phyloP scores from a whole-genome alignment of 106 monocot species.

The Cymbidium sinense region DNA sequence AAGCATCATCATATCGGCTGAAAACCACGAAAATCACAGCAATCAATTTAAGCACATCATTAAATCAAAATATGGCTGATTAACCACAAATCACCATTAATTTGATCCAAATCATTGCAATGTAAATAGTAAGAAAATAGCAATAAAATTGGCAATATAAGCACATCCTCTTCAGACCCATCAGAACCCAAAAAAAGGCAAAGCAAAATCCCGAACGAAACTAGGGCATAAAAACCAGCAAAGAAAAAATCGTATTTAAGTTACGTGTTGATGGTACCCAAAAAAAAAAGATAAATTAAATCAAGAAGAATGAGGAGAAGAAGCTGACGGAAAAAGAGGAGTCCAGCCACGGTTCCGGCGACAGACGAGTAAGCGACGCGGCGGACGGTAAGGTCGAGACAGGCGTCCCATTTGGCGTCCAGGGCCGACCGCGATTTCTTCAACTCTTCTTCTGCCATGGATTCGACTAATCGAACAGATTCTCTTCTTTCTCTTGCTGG shows the following conservation, averaged over 20 bases:
- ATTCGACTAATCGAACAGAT: background rate
- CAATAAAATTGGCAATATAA: background rate
- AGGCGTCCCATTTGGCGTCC: conserved; percentile 44
- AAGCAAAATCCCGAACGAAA: background rate
- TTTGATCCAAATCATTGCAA: background rate
- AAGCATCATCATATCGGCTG: background rate
- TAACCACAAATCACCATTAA: background rate
- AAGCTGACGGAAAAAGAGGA: conserved; percentile 57
- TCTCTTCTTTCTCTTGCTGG: no score
- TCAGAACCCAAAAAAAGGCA: background rate
- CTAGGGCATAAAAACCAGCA: background rate
- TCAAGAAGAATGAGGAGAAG: background rate
- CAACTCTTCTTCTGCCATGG: conserved; percentile 3
- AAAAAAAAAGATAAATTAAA: background rate
- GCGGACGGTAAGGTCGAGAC: conserved; percentile 54
- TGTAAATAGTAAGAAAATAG: background rate
- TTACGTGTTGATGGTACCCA: background rate
- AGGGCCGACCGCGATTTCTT: conserved; percentile 12
- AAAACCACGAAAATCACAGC: background rate
- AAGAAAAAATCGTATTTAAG: background rate
- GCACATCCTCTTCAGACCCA: background rate
- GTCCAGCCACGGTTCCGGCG: conserved; percentile 47
- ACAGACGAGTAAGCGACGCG: conserved; percentile 43
- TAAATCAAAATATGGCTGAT: background rate
- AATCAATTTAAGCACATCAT: background rate